Base-by-base conservation (phyloP, 2,329 filamentous ascomycete genomes). In the Neopestalotiopsis sp. region DNA sequence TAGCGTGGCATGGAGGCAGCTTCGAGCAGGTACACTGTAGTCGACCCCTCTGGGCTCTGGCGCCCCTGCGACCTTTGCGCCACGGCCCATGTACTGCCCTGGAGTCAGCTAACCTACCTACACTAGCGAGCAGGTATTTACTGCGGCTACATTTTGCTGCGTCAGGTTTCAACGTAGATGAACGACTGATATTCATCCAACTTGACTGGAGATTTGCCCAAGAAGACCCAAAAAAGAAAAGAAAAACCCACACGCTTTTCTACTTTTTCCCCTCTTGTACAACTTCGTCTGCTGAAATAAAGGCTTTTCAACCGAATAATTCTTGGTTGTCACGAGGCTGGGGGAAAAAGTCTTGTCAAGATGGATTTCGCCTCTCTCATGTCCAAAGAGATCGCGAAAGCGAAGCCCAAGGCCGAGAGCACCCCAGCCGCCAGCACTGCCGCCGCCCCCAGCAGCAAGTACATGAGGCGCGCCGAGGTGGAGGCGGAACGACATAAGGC, bases 281-380 rank as follows among this genome's bases (percentile, higher is more conserved):
- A 28, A 28, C 24, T 28, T 28, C 24, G 24, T 28, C 24, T 28
- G 24, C 24, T 3, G 4, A 28, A 28, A 28, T 28, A 28, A 28
- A 28, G 24, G 24, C 4, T 28, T 28, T 28, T 28, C 24, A 28
- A 28, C 3, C 24, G 24, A 28, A 28, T 28, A 28, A 3, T 28
- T 28, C 24, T 28, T 28, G 2, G 2, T 28, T 28, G 24, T 28
- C 24, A 28, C 24, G 24, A 28, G 24, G 24, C 24, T 4, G 24
- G 24, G 24, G 28, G 38, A 13, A 34, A 34, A 30, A 59, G 24
- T 28, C 24, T 34, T 10, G 12, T 20, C 78, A 85, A 71, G 73
- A 99, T 99, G 96, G 95, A 99, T 81, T 99, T 99, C 84, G 94
- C 94, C 70, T 89, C 94, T 45, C 85, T 99, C 62, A 97, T 99